Conservation (phyloP, 352 stramenopile genomes). For the Salisapilia sapeloensis region DNA sequence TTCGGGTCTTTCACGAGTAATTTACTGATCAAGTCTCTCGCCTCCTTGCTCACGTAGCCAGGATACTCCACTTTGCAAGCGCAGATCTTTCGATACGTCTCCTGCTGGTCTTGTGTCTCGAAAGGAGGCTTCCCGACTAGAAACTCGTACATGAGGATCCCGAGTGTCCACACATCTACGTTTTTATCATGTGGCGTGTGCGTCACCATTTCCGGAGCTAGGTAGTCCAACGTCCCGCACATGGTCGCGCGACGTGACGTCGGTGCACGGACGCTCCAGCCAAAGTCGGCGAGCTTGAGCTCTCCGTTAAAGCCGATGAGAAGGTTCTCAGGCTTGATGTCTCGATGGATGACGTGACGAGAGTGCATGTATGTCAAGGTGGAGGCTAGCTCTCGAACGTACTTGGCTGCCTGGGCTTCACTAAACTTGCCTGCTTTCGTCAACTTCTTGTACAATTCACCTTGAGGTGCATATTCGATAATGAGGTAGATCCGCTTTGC, state of each 20-base stretch:
- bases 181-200: slow-evolving; percentile 93
- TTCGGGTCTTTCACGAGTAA: slow-evolving; percentile 91
- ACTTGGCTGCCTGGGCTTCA: slow-evolving; percentile 85
- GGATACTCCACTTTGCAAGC: slow-evolving; percentile 95
- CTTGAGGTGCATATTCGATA: slow-evolving; percentile 96
- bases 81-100: slow-evolving; percentile 95
- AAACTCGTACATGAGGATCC: slow-evolving; percentile 98
- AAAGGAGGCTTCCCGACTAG: slow-evolving; percentile 95
- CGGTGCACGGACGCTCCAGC: slow-evolving; percentile 98
- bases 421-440: slow-evolving; percentile 81
- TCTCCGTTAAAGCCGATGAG: slow-evolving; percentile 89
- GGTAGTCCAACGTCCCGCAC: slow-evolving; percentile 98
- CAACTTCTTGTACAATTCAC: slow-evolving; percentile 98
- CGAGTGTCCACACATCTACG: slow-evolving; percentile 96
- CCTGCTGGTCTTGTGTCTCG: slow-evolving; percentile 89
- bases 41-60: slow-evolving; percentile 77
- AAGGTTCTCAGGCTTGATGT: slow-evolving; percentile 99
- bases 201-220: slow-evolving; percentile 99
- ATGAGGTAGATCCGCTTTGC: slow-evolving; percentile 98
- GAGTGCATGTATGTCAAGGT: slow-evolving; percentile 96
- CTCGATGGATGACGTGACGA: slow-evolving; percentile 98
- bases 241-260: slow-evolving; percentile 94
- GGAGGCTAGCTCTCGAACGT: slow-evolving; percentile 89
- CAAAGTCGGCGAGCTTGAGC: slow-evolving; percentile 99
- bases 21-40: slow-evolving; percentile 88